phyloP scores from a whole-genome alignment of 176 grass and related monocot genomes.

The Zizania latifolia region DNA sequence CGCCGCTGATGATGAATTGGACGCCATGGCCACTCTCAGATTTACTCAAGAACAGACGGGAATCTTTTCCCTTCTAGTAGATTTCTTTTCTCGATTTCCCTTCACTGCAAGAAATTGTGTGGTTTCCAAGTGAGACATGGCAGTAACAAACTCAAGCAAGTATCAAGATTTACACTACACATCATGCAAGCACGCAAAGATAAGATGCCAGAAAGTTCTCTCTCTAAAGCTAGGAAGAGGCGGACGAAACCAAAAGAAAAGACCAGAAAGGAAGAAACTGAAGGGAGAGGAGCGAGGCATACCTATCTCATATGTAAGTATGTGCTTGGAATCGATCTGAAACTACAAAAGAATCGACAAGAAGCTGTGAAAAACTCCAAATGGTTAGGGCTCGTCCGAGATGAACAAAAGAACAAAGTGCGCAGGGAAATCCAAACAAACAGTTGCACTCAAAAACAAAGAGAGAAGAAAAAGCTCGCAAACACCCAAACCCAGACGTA shows the following conservation, averaged over 20 bases:
- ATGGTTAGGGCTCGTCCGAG: conserved; percentile 36
- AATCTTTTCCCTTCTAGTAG: conserved; percentile 22
- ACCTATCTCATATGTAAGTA: conserved; percentile 17
- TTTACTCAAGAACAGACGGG: conserved; percentile 5
- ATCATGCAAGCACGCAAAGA: conserved; percentile 31
- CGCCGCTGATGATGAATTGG: conserved; percentile 61
- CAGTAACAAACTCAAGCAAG: conserved; percentile 16
- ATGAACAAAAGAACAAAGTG: conserved; percentile 64
- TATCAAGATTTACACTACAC: conserved; percentile 26
- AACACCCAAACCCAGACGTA: conserved; percentile 34
- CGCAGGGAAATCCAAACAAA: conserved; percentile 61
- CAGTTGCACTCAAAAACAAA: conserved; percentile 70
- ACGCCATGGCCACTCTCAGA: conserved; percentile 58
- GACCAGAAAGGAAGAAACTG: conserved; percentile 28
- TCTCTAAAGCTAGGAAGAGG: background rate
- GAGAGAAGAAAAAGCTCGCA: conserved; percentile 37
- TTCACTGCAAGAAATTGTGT: conserved; percentile 10
- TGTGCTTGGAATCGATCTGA: conserved; percentile 40
- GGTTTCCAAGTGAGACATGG: conserved; percentile 30
- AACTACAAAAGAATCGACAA: conserved; percentile 32
- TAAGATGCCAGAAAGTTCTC: conserved; percentile 29
- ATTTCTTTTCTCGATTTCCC: conserved; percentile 4
- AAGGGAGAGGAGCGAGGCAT: background rate
- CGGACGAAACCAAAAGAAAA: conserved; percentile 43
- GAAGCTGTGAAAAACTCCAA: conserved; percentile 48